Percentiles rank a stretch among this genome's conserved stretches.
Conservation (phyloP, 352 stramenopile species). For the Phytophthora palmivora region DNA sequence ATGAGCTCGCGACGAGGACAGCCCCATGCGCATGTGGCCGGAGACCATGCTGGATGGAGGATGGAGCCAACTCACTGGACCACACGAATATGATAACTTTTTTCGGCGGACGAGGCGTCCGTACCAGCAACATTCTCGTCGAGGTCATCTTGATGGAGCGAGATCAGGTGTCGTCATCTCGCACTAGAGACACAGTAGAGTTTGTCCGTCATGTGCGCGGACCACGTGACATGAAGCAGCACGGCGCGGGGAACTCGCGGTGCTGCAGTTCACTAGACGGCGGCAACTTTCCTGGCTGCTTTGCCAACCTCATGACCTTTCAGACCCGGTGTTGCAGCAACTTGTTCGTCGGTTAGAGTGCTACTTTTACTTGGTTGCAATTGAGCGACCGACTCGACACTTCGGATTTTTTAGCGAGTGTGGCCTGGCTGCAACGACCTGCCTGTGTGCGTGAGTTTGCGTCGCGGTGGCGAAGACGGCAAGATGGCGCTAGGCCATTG, state of each 20-base stretch:
- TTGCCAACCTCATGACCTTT: slow-evolving; percentile 12
- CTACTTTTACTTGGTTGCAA: slow-evolving; percentile 26
- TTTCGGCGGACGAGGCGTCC: slow-evolving; percentile 5
- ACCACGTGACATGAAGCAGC: slow-evolving; percentile 34
- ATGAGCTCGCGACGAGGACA: slow-evolving; percentile 15
- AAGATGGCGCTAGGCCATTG: slow-evolving; percentile 14
- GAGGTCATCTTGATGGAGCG: slow-evolving; percentile 22
- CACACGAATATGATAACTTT: slow-evolving; percentile 1
- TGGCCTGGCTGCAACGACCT: slow-evolving; percentile 28
- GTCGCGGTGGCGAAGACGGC: neutral
- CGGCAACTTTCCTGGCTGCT: slow-evolving; percentile 12
- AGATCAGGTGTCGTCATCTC: slow-evolving; percentile 37
- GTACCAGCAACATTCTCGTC: neutral
- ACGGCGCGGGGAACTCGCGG: slow-evolving; percentile 20
- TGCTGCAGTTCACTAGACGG: slow-evolving; percentile 23
- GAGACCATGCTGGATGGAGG: neutral
- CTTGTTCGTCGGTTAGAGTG: slow-evolving; percentile 9
- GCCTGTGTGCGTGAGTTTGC: neutral
- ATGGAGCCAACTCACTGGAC: neutral
- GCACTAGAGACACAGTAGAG: slow-evolving; percentile 25
- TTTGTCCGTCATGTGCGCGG: slow-evolving; percentile 5
- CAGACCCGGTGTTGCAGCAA: slow-evolving; percentile 2
- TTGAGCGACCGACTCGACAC: slow-evolving; percentile 44
- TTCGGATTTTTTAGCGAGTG: slow-evolving; percentile 28
- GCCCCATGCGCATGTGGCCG: slow-evolving; percentile 9